phyloP scores from a whole-genome alignment of 2,329 filamentous ascomycete species.

The Fusarium mundagurra region DNA sequence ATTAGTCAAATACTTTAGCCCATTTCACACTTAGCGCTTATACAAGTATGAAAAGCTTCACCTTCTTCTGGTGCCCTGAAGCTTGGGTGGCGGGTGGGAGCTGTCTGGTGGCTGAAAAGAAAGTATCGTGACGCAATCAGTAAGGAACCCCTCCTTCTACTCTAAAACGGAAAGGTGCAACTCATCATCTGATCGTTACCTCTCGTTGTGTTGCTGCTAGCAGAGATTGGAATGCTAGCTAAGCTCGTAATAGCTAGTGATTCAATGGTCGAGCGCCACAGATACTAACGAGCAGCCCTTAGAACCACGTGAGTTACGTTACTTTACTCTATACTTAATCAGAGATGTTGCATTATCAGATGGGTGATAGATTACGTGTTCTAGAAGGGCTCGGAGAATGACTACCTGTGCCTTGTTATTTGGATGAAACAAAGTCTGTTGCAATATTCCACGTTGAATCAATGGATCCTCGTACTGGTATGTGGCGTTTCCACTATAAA shows the following conservation, averaged over 20 bases:
- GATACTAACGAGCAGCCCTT: not conserved
- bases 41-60: no score
- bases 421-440: no score
- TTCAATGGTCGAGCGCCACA: not conserved
- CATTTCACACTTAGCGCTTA: not conserved
- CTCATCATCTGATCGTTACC: not conserved
- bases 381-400: not conserved
- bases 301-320: not conserved
- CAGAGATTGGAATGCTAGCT: not conserved
- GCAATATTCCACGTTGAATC: no score
- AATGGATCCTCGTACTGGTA: no score
- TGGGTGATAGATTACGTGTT: not conserved
- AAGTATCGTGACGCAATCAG: not conserved
- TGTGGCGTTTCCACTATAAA: not conserved
- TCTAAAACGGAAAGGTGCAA: not conserved
- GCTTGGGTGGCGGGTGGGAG: accelerated
- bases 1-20: not conserved
- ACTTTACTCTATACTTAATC: not conserved
- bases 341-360: not conserved
- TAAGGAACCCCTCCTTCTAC: not conserved
- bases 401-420: accelerated
- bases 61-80: no score
- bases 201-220: not conserved
- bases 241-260: not conserved
- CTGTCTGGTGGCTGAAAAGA: not conserved